Percentiles rank a stretch among this genome's conserved stretches.
Conservation (phyloP, 2,329 filamentous ascomycete species). For the Clarireedia sp. region DNA sequence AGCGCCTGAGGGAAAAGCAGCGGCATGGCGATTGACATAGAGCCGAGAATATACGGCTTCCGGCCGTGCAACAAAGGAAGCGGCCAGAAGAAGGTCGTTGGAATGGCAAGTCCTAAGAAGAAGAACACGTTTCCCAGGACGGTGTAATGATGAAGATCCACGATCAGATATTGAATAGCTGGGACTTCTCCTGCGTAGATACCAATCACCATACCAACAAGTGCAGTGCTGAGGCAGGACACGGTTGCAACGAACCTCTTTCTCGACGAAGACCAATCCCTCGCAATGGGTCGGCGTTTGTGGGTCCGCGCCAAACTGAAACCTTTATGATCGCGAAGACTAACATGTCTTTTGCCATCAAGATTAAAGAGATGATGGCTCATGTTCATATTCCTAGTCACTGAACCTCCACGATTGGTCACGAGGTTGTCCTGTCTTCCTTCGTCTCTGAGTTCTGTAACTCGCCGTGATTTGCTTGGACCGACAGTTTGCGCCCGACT, state of each 20-base stretch:
- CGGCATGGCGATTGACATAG: slow-evolving; percentile 61
- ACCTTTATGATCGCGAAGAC: slow-evolving; percentile 38
- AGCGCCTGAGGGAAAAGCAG: slow-evolving; percentile 70
- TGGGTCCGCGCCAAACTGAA: slow-evolving; percentile 48
- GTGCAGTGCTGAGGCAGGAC: slow-evolving; percentile 64
- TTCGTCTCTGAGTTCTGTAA: slow-evolving; percentile 1
- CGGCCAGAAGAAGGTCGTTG: slow-evolving; percentile 66
- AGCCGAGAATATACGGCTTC: slow-evolving; percentile 66
- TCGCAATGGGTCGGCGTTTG: slow-evolving; percentile 57
- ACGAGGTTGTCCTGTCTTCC: not conserved
- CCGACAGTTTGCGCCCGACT: slow-evolving; percentile 15
- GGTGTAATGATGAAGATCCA: slow-evolving; percentile 57
- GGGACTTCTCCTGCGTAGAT: slow-evolving; percentile 73
- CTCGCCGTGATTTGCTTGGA: slow-evolving; percentile 11
- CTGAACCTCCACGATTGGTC: slow-evolving; percentile 5
- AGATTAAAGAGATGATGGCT: slow-evolving; percentile 32
- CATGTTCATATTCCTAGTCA: slow-evolving; percentile 9
- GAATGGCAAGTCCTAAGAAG: slow-evolving; percentile 62
- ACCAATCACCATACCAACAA: slow-evolving; percentile 63
- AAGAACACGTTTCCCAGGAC: slow-evolving; percentile 68
- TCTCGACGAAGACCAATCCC: slow-evolving; percentile 60
- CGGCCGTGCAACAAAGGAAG: slow-evolving; percentile 67
- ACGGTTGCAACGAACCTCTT: slow-evolving; percentile 63
- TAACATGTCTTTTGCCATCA: slow-evolving; percentile 45
- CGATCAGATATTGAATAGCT: slow-evolving; percentile 70